Evolutionary conservation across 768 basidiomycete species (phyloP).

Genomic region (Mycena pura): DNA sequence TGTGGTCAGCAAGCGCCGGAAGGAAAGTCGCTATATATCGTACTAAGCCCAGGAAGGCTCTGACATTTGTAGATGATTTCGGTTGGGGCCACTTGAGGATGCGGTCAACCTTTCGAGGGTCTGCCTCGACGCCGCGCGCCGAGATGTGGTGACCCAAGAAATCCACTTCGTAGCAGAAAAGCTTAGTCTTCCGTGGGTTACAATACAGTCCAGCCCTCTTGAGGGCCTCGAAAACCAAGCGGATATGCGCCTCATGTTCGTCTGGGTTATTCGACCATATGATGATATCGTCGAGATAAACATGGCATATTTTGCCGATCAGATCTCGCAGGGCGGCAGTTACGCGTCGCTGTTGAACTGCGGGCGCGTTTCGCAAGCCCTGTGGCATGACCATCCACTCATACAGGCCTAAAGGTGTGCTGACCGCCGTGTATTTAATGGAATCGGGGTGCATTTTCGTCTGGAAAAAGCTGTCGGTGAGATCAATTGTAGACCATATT

Average conservation of each 20-base stretch:
- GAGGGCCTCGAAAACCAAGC: constrained; percentile 29
- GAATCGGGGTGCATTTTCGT: constrained; percentile 36
- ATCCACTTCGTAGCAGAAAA: constrained; percentile 15
- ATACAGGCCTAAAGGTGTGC: constrained; percentile 43
- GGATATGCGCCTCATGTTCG: constrained; percentile 34
- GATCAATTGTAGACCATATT: constrained; percentile 43
- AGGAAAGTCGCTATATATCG: constrained; percentile 33
- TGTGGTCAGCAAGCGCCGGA: constrained; percentile 28
- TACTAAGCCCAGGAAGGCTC: constrained; percentile 32
- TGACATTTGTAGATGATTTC: constrained; percentile 20
- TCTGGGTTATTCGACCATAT: constrained; percentile 41
- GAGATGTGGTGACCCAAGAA: constrained; percentile 40
- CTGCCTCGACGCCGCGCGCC: constrained; percentile 29
- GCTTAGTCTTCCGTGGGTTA: constrained; percentile 28
- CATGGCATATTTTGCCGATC: constrained; percentile 42
- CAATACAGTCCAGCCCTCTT: constrained; percentile 28
- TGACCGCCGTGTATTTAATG: constrained; percentile 39
- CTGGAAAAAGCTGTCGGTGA: constrained; percentile 49
- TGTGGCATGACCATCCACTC: too few relatives aligned
- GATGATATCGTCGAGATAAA: constrained; percentile 46
- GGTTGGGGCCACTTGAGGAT: constrained; percentile 33
- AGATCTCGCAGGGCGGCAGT: constrained; percentile 31
- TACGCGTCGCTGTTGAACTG: constrained; percentile 37
- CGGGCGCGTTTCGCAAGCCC: constrained; percentile 31
- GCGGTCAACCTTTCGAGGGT: constrained; percentile 25